These are phyloP conservation scores for Tetrapisispora namnaoensis DNA, from an alignment of 805 yeast species.

Conservation along the genomic window DNA sequence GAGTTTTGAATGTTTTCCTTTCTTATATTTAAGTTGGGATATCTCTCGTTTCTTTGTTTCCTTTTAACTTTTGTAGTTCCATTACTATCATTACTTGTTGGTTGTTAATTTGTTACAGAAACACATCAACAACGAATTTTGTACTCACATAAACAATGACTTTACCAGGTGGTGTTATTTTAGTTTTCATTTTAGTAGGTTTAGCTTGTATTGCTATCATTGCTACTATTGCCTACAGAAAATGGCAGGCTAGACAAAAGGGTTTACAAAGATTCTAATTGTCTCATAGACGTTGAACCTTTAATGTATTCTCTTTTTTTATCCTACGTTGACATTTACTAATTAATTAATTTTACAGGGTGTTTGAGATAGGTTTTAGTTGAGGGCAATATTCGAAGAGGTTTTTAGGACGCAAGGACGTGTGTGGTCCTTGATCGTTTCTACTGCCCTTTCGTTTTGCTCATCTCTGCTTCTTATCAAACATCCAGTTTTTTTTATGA, in stretches of 20 bases:
- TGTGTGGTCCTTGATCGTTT: background rate
- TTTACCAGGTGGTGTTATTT: slow-evolving; percentile 65
- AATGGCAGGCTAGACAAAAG: slow-evolving; percentile 30
- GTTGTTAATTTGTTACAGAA: background rate
- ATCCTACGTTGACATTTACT: background rate
- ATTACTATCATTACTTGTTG: no score
- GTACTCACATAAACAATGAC: background rate
- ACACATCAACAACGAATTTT: background rate
- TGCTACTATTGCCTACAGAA: slow-evolving; percentile 25
- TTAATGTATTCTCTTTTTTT: background rate
- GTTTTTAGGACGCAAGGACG: no score
- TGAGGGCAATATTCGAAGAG: no score
- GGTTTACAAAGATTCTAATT: slow-evolving; percentile 32
- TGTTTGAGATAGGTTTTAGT: no score
- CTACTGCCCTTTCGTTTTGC: no score
- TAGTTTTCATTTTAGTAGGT: slow-evolving; percentile 43
- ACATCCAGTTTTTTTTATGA: background rate
- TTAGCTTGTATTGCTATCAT: slow-evolving; percentile 28
- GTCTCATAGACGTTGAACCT: background rate
- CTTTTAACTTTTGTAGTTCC: no score
- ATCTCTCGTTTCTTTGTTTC: no score
- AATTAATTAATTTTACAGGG: no score
- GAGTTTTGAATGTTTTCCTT: no score
- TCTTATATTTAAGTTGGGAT: no score
- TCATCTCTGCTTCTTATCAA: no score